Percentiles rank a stretch among this genome's conserved stretches.
phyloP scores from a whole-genome alignment of 768 basidiomycete genomes.

The Boletus vermiculosoides region DNA sequence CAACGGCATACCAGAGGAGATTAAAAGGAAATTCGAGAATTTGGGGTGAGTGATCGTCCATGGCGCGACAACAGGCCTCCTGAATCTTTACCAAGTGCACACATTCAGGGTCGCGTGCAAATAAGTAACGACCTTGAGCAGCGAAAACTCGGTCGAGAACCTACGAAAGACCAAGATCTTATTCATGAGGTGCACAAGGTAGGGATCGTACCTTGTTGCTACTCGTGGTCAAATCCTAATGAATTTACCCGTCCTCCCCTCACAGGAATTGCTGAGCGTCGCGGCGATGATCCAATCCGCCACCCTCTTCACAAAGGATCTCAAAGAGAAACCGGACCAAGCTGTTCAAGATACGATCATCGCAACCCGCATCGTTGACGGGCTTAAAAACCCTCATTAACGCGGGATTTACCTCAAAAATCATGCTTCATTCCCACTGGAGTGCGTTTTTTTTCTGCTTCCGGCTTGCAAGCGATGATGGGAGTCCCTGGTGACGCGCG shows the following conservation, averaged over 20 bases:
- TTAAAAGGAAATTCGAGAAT: slow-evolving; percentile 60
- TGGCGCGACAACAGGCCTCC: not conserved
- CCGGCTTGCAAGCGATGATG: not conserved
- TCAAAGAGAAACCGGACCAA: slow-evolving; percentile 74
- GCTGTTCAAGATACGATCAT: slow-evolving; percentile 79
- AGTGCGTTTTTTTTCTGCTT: slow-evolving; percentile 51
- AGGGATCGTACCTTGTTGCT: not conserved
- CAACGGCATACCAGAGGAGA: slow-evolving; percentile 73
- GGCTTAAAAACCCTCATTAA: slow-evolving; percentile 72
- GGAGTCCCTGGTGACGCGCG: slow-evolving; percentile 34
- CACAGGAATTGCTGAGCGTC: slow-evolving; percentile 63
- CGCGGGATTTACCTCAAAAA: slow-evolving; percentile 70
- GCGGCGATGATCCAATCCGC: slow-evolving; percentile 66
- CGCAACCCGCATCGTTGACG: slow-evolving; percentile 74
- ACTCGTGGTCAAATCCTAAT: not conserved
- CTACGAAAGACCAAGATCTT: slow-evolving; percentile 68
- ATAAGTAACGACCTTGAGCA: slow-evolving; percentile 78
- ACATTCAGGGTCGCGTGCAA: slow-evolving; percentile 76
- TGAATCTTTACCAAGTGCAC: slow-evolving; percentile 42
- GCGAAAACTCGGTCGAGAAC: slow-evolving; percentile 72
- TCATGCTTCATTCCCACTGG: slow-evolving; percentile 77
- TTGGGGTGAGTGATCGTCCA: slow-evolving; percentile 58
- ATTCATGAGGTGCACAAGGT: slow-evolving; percentile 70
- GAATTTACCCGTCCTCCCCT: not conserved
- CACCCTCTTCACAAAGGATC: slow-evolving; percentile 60